Evolutionary conservation across 1,284 basidiomycete genomes (phyloP), one percentile per base, ranked within the genome.

Genomic region (Microbotryum intermedium): DNA sequence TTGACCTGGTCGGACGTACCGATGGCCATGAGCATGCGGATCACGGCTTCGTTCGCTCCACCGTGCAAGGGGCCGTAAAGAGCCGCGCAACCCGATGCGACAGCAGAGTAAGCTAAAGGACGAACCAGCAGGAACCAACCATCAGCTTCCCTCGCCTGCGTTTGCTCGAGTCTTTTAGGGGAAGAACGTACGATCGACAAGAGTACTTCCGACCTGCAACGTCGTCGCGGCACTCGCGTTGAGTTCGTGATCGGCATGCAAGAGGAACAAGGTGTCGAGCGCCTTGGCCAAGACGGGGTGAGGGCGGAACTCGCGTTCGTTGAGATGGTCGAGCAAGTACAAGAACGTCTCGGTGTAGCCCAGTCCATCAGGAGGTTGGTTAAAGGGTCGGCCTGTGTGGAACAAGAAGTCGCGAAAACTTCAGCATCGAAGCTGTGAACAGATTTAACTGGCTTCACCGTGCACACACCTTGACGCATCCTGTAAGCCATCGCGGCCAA

Each of bases 211-310:
- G 0, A 87, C 88, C 71, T 90, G 89, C 55, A 90, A 77, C 21
- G 88, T 86, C 0, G 88, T 88, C 2, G 88, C 89, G 50, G 85
- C 83, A 3, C 83, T 86, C 20, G 87, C 87, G 66, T 92, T 92
- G 67, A 91, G 76, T 71, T 91, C 88, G 71, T 90, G 88, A 34
- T 92, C 90, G 0, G 89, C 89, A 70, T 92, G 89, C 21, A 91
- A 77, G 59, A 92, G 78, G 79, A 92, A 92, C 26, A 92, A 77
- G 20, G 85, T 82, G 71, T 92, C 90, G 53, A 92, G 78, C 2
- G 90, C 90, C 69, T 86, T 88, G 70, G 84, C 86, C 10, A 92
- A 80, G 8, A 90, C 81, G 0, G 89, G 88, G 68, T 88, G 86
- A 0, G 89, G 89, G 25, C 73, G 78, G 75, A 89, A 91, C 70